A percentile compares a stretch with the other conserved stretches of the same genome.
Evolutionary conservation across 352 stramenopile genomes (phyloP).

Genomic region (Phytophthora colocasiae): DNA sequence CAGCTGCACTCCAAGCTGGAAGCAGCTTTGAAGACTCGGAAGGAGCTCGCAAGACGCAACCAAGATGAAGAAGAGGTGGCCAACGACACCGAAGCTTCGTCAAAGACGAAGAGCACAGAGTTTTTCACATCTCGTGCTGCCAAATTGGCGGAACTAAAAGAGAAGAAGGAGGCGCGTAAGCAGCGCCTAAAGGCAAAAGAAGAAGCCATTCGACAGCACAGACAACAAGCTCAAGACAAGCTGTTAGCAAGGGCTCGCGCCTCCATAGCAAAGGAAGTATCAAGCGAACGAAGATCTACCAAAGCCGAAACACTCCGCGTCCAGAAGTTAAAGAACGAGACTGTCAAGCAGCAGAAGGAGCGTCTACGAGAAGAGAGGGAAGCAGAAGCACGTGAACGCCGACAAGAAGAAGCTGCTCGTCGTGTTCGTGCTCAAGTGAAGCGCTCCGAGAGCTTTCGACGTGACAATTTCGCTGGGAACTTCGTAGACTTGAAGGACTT

Average conservation of each 20-base stretch:
- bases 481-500: constrained; percentile 56
- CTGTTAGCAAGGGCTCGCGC: constrained; percentile 37
- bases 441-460: constrained; percentile 51
- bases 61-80: constrained; percentile 15
- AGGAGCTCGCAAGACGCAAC: constrained; percentile 27
- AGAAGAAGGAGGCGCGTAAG: constrained; percentile 57
- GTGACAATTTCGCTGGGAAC: constrained; percentile 53
- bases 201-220: constrained; percentile 31
- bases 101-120: constrained; percentile 20
- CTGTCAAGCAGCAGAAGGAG: constrained; percentile 47
- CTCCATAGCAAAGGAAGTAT: constrained; percentile 20
- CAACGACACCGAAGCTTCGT: background rate
- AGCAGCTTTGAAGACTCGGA: constrained; percentile 45
- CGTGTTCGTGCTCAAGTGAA: constrained; percentile 67
- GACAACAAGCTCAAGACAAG: constrained; percentile 42
- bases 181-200: constrained; percentile 53
- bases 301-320: constrained; percentile 67
- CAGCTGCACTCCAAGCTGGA: constrained; percentile 67
- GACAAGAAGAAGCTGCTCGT: constrained; percentile 51
- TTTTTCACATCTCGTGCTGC: constrained; percentile 62
- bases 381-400: constrained; percentile 51
- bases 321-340: constrained; percentile 49
- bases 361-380: constrained; percentile 50
- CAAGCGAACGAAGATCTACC: constrained; percentile 34
- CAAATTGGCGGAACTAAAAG: constrained; percentile 47